These are phyloP conservation scores for Barnettozyma sp. DNA, from an alignment of 805 yeast species.

Conservation along the genomic window DNA sequence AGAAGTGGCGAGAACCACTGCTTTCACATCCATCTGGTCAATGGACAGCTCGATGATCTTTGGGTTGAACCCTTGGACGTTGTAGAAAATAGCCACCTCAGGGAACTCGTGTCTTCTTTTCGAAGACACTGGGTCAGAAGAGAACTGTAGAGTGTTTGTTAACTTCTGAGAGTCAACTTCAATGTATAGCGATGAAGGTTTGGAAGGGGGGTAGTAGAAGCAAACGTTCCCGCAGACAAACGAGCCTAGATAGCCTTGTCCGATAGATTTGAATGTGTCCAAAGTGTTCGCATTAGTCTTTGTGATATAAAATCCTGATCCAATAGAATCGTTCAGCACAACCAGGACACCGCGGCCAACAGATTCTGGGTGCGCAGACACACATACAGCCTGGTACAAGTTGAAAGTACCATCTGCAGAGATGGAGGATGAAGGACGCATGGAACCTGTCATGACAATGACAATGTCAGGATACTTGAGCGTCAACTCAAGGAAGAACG, in stretches of 20 bases:
- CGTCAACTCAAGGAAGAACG: slow-evolving; percentile 52
- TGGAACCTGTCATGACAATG: slow-evolving; percentile 63
- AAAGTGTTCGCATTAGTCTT: slow-evolving; percentile 64
- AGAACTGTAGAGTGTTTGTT: slow-evolving; percentile 18
- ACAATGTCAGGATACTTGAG: slow-evolving; percentile 43
- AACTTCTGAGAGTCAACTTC: slow-evolving; percentile 28
- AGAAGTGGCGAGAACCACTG: slow-evolving; percentile 60
- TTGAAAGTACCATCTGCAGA: slow-evolving; percentile 73
- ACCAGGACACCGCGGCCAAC: slow-evolving; percentile 55
- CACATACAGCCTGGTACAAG: slow-evolving; percentile 59
- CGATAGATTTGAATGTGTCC: slow-evolving; percentile 60
- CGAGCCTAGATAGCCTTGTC: slow-evolving; percentile 66
- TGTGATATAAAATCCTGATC: slow-evolving; percentile 64
- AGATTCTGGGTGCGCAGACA: slow-evolving; percentile 47
- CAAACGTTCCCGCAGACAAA: slow-evolving; percentile 61
- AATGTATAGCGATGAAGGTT: slow-evolving; percentile 40
- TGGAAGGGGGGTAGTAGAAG: slow-evolving; percentile 55
- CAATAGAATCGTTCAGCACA: slow-evolving; percentile 60
- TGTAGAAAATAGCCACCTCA: slow-evolving; percentile 51
- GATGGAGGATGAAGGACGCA: slow-evolving; percentile 67
- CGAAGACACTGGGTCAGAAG: slow-evolving; percentile 19
- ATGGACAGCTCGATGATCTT: slow-evolving; percentile 41
- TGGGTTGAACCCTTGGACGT: slow-evolving; percentile 53
- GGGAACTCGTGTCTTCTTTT: slow-evolving; percentile 26
- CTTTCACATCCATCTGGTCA: slow-evolving; percentile 39